Base-by-base conservation (phyloP, 108 stramenopile species). In the Stephanodiscus triporus region DNA sequence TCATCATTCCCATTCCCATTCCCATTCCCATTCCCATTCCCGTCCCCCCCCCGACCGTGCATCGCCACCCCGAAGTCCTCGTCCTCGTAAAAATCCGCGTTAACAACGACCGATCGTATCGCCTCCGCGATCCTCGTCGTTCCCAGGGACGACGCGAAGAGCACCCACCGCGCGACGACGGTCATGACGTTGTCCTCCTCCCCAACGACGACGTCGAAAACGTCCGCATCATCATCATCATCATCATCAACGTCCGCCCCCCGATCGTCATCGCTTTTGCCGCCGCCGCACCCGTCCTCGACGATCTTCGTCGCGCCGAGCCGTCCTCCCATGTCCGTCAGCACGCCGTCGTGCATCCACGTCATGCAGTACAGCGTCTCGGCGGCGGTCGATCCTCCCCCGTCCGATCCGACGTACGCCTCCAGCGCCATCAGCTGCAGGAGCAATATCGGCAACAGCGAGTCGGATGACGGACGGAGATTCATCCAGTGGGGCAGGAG, bases 31-130 rank as follows among this genome's bases (percentile, higher is more conserved):
- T 29, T 17, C 27, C 6, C 45, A 40, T 27, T 49, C 48, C 17
- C 40, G 17, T 45, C 38, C 30, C 49, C 16, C 20, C 38, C 26
- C 47, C 38, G 40, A 9, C 63, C 72, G 45, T 66, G 75, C 57
- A 66, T 26, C 30, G 65, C 51, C 17, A 81, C 68, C 11, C 82
- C 77, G 72, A 96, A 97, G 80, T 97, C 95, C 76, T 97, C 97
- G 71, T 97, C 97, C 59, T 97, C 96, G 70, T 93, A 96, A 68
- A 97, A 95, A 76, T 97, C 96, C 13, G 94, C 97, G 72, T 87
- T 84, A 13, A 92, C 60, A 6, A 95, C 85, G n/a, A 87, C 86
- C 19, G 54, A 73, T 43, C 88, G 83, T 6, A 91, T 73, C 22
- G 89, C 27, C 43, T 94, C 89, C 6, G 89, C 84, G 14, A 94